phyloP scores from a whole-genome alignment of 1,139 yeast species.

The Kazachstania sp. region DNA sequence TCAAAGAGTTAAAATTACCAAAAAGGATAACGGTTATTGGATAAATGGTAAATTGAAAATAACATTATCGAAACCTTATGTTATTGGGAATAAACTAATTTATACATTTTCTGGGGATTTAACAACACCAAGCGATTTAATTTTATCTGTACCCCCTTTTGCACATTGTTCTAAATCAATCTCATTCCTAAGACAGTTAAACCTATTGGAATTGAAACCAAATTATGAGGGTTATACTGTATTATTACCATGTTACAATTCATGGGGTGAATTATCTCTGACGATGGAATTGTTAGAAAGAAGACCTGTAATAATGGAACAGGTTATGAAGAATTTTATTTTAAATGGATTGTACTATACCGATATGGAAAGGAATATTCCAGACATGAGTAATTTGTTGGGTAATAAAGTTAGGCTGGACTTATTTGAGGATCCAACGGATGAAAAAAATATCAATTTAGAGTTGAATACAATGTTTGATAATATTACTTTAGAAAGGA shows the following conservation, averaged over 20 bases:
- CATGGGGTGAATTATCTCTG: constrained; percentile 66
- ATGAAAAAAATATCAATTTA: constrained; percentile 7
- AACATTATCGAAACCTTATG: constrained; percentile 38
- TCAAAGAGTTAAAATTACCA: constrained; percentile 39
- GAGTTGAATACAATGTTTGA: constrained; percentile 27
- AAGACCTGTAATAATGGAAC: constrained; percentile 43
- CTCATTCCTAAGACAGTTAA: constrained; percentile 42
- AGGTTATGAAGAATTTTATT: constrained; percentile 50
- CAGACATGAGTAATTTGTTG: constrained; percentile 32
- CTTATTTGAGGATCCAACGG: constrained; percentile 4
- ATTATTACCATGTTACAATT: constrained; percentile 66
- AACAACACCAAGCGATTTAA: constrained; percentile 45
- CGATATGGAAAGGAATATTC: constrained; percentile 37
- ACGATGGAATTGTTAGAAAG: constrained; percentile 49
- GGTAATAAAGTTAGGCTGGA: constrained; percentile 25
- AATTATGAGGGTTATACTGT: constrained; percentile 60
- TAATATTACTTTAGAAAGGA: constrained; percentile 30
- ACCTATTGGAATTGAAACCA: constrained; percentile 37
- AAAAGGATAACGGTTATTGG: constrained; percentile 36
- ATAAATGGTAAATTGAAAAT: constrained; percentile 41
- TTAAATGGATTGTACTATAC: constrained; percentile 61
- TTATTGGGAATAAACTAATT: constrained; percentile 51
- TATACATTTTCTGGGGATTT: constrained; percentile 55
- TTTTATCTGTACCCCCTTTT: constrained; percentile 47
- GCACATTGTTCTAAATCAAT: constrained; percentile 47